Percentiles rank a stretch among this genome's conserved stretches.
Conservation (phyloP, 805 yeast species). For the Cyberlindnera saturnus region DNA sequence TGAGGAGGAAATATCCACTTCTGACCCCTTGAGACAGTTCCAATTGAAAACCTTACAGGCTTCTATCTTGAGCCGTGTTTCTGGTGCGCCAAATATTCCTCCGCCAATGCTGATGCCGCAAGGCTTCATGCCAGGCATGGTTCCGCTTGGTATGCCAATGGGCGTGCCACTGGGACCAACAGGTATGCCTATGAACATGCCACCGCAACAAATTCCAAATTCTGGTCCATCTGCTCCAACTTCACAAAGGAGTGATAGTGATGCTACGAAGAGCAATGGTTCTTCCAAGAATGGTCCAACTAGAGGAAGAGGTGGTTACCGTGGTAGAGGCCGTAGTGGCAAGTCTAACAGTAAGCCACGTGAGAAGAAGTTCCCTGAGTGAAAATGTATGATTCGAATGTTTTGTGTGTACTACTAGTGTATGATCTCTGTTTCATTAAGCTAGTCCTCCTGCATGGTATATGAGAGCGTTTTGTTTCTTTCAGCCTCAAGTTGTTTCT, state of each 20-base stretch:
- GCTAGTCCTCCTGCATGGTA: conserved; percentile 34
- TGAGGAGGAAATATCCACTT: conserved; percentile 8
- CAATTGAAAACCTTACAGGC: conserved; percentile 16
- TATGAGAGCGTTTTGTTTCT: conserved; percentile 27
- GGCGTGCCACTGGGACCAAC: background rate
- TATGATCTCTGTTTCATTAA: background rate
- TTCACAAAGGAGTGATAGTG: background rate
- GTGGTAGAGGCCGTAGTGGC: conserved; percentile 7
- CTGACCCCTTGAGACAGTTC: conserved; percentile 25
- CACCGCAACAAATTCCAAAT: background rate
- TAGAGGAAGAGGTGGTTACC: conserved; percentile 19
- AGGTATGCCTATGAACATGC: background rate
- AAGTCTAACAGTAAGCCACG: conserved; percentile 3
- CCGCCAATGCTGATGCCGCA: conserved; percentile 11
- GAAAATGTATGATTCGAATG: background rate
- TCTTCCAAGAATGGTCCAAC: conserved; percentile 3
- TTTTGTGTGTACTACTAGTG: background rate
- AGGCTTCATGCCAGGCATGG: conserved; percentile 2
- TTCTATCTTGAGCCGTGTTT: conserved; percentile 21
- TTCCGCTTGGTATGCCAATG: background rate
- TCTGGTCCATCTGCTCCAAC: background rate
- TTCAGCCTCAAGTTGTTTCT: conserved; percentile 31
- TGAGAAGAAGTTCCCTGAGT: background rate
- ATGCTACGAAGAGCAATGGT: background rate
- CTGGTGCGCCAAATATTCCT: conserved; percentile 11